Percentiles rank a stretch among this genome's conserved stretches.
These are phyloP conservation scores for Ophiobolus disseminans DNA, from an alignment of 2,329 filamentous ascomycete species.

Conservation along the genomic window DNA sequence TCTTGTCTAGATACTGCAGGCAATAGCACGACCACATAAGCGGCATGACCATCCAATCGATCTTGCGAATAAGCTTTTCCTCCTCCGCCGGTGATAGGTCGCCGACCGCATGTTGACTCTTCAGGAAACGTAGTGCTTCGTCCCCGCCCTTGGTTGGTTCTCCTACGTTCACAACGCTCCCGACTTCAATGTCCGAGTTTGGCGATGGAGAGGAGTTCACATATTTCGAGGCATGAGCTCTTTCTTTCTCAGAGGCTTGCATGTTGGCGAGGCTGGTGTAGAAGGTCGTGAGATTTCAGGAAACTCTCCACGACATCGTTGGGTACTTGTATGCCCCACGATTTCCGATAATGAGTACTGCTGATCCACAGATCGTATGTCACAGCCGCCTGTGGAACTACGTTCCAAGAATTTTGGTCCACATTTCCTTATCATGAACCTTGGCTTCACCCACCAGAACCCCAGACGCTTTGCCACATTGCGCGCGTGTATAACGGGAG, in stretches of 20 bases:
- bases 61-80: conserved; percentile 38
- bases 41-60: conserved; percentile 52
- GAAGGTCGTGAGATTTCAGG: neutral
- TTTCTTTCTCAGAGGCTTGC: neutral
- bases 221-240: neutral
- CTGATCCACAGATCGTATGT: no score
- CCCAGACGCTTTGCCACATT: neutral
- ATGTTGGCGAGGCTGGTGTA: neutral
- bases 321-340: no score
- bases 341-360: no score
- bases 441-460: neutral
- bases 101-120: conserved; percentile 19
- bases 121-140: conserved; percentile 33
- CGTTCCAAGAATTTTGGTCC: no score
- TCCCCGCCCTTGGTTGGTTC: conserved; percentile 25
- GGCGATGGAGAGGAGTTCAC: neutral
- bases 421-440: conserved; percentile 7
- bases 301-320: neutral
- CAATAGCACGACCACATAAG: conserved; percentile 50
- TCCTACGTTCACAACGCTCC: conserved; percentile 9
- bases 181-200: conserved; percentile 14
- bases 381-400: no score
- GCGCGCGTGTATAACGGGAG: neutral
- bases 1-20: conserved; percentile 52
- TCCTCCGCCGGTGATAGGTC: conserved; percentile 23